Conservation (phyloP, 2,329 filamentous ascomycete genomes). For the Parastagonospora avenae region DNA sequence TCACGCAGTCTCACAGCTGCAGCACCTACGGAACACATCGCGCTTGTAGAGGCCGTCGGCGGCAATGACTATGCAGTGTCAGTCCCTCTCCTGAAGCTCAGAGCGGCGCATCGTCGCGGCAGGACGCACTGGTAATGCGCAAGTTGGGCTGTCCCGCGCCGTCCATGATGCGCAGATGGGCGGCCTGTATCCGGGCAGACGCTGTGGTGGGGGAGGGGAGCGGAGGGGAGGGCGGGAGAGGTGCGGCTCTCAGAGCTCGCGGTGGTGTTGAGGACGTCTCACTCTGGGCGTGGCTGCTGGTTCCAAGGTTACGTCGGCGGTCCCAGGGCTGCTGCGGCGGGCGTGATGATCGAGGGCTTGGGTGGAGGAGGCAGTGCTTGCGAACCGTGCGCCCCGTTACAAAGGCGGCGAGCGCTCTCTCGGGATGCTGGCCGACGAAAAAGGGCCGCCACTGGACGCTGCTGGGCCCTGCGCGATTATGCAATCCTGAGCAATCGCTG, state of each 20-base stretch:
- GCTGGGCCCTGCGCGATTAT: constrained; percentile 19
- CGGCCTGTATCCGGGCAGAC: constrained; percentile 1
- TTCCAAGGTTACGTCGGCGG: constrained; percentile 2
- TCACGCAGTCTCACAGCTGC: constrained; percentile 5
- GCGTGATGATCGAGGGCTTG: constrained; percentile 20
- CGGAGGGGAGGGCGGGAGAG: neutral
- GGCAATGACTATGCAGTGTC: constrained; percentile 77
- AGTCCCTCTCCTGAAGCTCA: constrained; percentile 18
- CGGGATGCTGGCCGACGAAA: constrained; percentile 20
- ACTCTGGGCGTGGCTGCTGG: constrained; percentile 1
- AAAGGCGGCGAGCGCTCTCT: constrained; percentile 20
- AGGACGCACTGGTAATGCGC: constrained; percentile 81
- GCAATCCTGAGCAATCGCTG: constrained; percentile 25
- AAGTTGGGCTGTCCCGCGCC: constrained; percentile 72
- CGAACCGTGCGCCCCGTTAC: constrained; percentile 28
- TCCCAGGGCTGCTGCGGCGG: constrained; percentile 17
- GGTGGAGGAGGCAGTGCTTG: constrained; percentile 41
- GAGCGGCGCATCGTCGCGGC: constrained; percentile 3
- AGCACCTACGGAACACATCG: constrained; percentile 91
- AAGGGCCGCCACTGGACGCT: constrained; percentile 11
- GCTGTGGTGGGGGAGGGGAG: neutral
- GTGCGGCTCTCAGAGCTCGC: constrained; percentile 43
- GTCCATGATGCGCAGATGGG: constrained; percentile 47
- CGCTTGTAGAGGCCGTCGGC: constrained; percentile 98
- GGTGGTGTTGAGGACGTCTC: constrained; percentile 7